Percentiles rank a stretch among this genome's conserved stretches.
These are phyloP conservation scores for Verticillium tricorpus DNA, from an alignment of 2,329 filamentous ascomycete species.

Conservation along the genomic window DNA sequence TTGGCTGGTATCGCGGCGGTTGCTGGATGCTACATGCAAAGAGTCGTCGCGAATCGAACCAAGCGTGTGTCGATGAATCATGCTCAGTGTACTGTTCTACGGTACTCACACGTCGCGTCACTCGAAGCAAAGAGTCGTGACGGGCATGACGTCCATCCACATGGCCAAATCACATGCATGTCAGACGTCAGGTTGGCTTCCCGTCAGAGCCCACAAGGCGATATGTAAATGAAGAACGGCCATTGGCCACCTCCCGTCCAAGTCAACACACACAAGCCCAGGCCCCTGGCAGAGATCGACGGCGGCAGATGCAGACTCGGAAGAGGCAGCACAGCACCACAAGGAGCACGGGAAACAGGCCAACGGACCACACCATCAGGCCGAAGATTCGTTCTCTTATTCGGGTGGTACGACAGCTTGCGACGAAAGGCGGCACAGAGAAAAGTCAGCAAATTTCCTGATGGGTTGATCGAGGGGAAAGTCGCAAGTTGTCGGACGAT, in stretches of 20 bases:
- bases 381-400: slow-evolving; percentile 1
- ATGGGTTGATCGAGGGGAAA: not conserved
- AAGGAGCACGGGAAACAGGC: not conserved
- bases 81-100: no score
- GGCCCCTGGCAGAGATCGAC: not conserved
- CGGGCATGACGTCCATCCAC: no score
- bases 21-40: no score
- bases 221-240: not conserved
- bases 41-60: no score
- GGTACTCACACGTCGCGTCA: no score
- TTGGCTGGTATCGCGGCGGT: no score
- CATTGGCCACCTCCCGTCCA: not conserved
- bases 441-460: not conserved
- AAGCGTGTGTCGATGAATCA: no score
- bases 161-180: not conserved
- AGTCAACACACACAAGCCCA: not conserved
- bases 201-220: not conserved
- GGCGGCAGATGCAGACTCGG: not conserved
- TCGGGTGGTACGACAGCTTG: not conserved
- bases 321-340: not conserved
- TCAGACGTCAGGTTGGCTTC: not conserved
- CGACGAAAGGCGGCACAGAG: not conserved
- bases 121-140: no score
- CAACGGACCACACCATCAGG: not conserved
- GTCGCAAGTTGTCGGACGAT: slow-evolving; percentile 1